Evolutionary conservation across 768 basidiomycete species (phyloP).

Genomic region (Hygrocybe punicea): DNA sequence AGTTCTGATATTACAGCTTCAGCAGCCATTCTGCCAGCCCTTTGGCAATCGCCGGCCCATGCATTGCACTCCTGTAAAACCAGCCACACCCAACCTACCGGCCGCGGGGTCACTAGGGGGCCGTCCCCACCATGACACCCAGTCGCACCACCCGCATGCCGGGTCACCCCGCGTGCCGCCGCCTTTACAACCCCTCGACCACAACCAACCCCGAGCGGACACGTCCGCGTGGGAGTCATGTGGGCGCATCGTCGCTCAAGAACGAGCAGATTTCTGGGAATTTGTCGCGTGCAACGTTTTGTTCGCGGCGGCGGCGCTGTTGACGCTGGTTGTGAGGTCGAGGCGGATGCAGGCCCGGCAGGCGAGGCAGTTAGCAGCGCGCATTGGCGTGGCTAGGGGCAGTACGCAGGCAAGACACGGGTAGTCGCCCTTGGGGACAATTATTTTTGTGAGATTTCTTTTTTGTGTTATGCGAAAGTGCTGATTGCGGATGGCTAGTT

Average conservation of each 20-base stretch:
- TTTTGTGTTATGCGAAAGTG: background rate
- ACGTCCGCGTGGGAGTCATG: conserved; percentile 91
- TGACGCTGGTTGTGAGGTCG: conserved; percentile 65
- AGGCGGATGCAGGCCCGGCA: conserved; percentile 67
- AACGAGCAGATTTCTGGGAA: conserved; percentile 86
- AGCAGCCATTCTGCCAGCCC: conserved; percentile 92
- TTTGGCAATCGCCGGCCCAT: conserved; percentile 89
- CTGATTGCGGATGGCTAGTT: no score
- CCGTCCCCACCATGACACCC: conserved; percentile 26
- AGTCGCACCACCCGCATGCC: conserved; percentile 15
- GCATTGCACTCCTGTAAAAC: conserved; percentile 58
- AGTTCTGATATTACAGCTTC: conserved; percentile 45
- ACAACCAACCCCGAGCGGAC: conserved; percentile 43
- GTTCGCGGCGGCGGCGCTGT: conserved; percentile 63
- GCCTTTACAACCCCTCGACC: conserved; percentile 19
- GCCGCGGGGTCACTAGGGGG: conserved; percentile 3
- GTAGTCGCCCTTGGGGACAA: no score
- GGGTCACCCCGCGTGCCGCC: conserved; percentile 12
- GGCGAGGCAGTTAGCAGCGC: conserved; percentile 77
- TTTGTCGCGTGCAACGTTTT: conserved; percentile 82
- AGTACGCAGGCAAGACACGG: background rate
- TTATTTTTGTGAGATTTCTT: no score
- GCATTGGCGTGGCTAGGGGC: conserved; percentile 68
- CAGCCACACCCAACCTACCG: background rate
- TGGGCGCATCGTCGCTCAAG: conserved; percentile 75